Percentiles rank a stretch among this genome's conserved stretches.
Conservation (phyloP, 208 protist species). For the Herpetomonas samuelpessoai region DNA sequence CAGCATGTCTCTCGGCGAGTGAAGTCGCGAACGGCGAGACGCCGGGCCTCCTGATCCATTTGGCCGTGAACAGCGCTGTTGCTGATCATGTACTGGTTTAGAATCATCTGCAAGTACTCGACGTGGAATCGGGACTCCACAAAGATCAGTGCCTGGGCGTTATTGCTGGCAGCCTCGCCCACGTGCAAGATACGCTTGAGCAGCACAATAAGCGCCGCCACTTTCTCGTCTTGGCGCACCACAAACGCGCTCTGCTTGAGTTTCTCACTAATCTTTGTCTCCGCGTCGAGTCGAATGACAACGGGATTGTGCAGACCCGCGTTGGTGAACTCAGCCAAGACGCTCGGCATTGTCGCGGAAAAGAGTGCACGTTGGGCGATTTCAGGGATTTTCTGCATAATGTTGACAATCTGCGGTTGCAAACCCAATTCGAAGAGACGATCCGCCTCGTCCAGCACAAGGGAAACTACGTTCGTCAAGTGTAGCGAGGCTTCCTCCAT, state of each 20-base stretch:
- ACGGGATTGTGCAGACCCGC: constrained; percentile 96
- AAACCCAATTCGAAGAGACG: constrained; percentile 98
- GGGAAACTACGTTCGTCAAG: constrained; percentile 88
- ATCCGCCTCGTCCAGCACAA: constrained; percentile 99
- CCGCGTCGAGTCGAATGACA: constrained; percentile 97
- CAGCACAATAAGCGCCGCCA: constrained; percentile 93
- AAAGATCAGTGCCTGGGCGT: constrained; percentile 97
- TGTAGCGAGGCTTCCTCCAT: constrained; percentile 94
- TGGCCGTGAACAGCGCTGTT: constrained; percentile 93
- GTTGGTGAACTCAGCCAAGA: constrained; percentile 97
- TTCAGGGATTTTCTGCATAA: constrained; percentile 94
- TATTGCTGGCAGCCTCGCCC: constrained; percentile 38
- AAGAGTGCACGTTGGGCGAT: constrained; percentile 96
- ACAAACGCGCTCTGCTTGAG: constrained; percentile 94
- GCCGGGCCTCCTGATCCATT: constrained; percentile 97
- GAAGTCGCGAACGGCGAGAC: constrained; percentile 95
- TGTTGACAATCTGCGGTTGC: constrained; percentile 95
- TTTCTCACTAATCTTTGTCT: constrained; percentile 96
- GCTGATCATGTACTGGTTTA: constrained; percentile 74
- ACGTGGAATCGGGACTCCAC: constrained; percentile 97
- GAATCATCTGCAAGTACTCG: constrained; percentile 95
- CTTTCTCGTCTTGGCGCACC: constrained; percentile 95
- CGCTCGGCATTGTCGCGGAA: constrained; percentile 97
- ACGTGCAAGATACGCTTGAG: constrained; percentile 85
- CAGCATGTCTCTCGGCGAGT: constrained; percentile 78